Conservation (phyloP, 2,329 filamentous ascomycete species). For the Pseudogymnoascus sp. region DNA sequence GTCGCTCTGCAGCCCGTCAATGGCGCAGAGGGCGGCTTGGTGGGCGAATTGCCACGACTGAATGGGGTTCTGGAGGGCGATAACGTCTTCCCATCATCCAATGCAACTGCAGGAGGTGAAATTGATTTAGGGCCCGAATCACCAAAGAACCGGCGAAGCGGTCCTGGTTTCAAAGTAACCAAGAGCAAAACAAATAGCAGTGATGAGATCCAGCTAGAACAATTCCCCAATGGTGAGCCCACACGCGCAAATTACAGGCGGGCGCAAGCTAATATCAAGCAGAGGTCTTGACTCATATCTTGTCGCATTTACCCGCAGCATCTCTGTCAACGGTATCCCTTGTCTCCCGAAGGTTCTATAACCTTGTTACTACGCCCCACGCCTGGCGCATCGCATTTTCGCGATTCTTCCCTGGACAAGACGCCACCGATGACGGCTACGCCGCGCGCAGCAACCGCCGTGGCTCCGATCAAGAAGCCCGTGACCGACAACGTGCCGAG, state of each 20-base stretch:
- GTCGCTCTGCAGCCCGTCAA: not conserved
- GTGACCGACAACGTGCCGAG: constrained; percentile 57
- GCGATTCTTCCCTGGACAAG: constrained; percentile 76
- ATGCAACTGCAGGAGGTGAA: constrained; percentile 49
- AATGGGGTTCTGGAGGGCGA: constrained; percentile 26
- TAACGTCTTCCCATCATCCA: constrained; percentile 22
- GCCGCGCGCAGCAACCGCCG: constrained; percentile 29
- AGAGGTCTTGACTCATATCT: constrained; percentile 88
- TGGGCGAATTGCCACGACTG: constrained; percentile 46
- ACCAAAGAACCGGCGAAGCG: constrained; percentile 33
- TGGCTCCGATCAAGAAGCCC: constrained; percentile 38
- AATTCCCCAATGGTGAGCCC: constrained; percentile 76
- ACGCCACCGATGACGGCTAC: constrained; percentile 37
- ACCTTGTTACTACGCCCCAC: constrained; percentile 80
- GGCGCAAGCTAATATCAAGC: constrained; percentile 24
- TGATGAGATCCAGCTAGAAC: constrained; percentile 27
- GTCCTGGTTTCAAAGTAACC: constrained; percentile 47
- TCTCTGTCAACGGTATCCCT: constrained; percentile 75
- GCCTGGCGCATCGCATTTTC: constrained; percentile 91
- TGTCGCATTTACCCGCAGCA: constrained; percentile 81
- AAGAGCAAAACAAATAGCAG: constrained; percentile 33
- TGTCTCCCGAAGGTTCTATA: constrained; percentile 81
- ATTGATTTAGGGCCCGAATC: constrained; percentile 44
- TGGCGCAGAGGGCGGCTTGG: constrained; percentile 37
- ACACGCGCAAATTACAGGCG: constrained; percentile 13